Evolutionary conservation across 1,284 basidiomycete genomes (phyloP), one percentile per base, ranked within the genome.

Genomic region (Leccinum proliferum): DNA sequence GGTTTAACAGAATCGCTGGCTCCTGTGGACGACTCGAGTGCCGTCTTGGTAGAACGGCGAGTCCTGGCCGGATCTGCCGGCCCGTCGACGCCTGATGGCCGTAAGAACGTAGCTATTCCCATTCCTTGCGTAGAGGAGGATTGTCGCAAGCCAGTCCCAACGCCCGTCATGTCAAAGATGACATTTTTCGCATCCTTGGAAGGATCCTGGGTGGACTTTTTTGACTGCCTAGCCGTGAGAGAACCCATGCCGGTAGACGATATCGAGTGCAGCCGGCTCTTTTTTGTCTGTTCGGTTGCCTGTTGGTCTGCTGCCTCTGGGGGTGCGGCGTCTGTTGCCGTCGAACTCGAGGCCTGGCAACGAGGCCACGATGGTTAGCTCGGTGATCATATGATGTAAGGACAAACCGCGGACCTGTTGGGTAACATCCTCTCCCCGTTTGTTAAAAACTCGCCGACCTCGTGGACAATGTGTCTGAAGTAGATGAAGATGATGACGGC

Each of bases 81-180:
- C 0, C 48, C 64, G 37, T 70, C 69, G 14, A 70, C 66, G 1
- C 67, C 69, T 1, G 67, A 59, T 4, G 69, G 69, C 4, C 67
- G 70, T 21, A 71, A 32, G 66, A 71, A 70, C 1, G 63, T 18
- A n/a, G 12, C 48, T 15, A 59, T 21, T 46, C 21, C 48, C 29
- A 59, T 21, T 46, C 21, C 57, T 61, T 68, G 64, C 32, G 60
- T 62, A n/a, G 67, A 50, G 58, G 70, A 59, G 58, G 70, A 59
- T 57, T 68, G 65, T 62, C 76, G 76, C 59, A 82, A 63, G 72
- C 81, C 81, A 59, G 73, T 69, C n/a, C 79, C 81, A 46, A 81
- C 79, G n/a, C 76, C 75, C 7, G 74, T 67, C 63, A 73, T 80
- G 66, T 87, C 81, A 64, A 80, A 82, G 18, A 88, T 79, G 34